These are phyloP conservation scores for Plectranthus barbatus DNA, from an alignment of 257 asterid species.

Conservation along the genomic window DNA sequence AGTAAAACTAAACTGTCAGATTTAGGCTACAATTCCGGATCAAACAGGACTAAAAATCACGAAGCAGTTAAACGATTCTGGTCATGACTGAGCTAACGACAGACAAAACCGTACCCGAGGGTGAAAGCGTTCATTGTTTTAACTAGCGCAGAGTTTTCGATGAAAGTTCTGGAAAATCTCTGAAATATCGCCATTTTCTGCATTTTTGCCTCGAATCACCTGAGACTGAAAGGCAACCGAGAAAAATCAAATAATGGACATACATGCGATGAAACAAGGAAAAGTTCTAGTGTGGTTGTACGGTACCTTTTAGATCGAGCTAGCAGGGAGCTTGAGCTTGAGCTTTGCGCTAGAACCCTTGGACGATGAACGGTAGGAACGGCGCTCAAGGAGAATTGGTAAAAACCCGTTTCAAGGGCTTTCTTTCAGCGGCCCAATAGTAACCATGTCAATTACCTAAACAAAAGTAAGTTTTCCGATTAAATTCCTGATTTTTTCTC, in stretches of 20 bases:
- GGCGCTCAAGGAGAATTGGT: too few relatives aligned
- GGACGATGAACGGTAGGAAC: too few relatives aligned
- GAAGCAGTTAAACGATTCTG: neutral
- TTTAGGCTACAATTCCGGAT: neutral
- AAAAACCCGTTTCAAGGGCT: too few relatives aligned
- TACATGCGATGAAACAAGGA: neutral
- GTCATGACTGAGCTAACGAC: neutral
- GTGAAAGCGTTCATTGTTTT: conserved; percentile 46
- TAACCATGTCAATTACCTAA: too few relatives aligned
- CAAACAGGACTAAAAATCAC: neutral
- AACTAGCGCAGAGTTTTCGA: conserved; percentile 46
- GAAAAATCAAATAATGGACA: neutral
- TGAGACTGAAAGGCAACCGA: neutral
- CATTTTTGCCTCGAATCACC: conserved; percentile 24
- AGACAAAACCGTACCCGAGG: conserved; percentile 35
- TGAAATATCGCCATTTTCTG: conserved; percentile 41
- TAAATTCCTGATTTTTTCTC: too few relatives aligned
- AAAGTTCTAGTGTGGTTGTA: neutral
- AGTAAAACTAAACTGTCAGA: neutral
- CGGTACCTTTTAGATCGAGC: neutral
- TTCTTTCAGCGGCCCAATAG: too few relatives aligned
- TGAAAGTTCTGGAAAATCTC: conserved; percentile 45
- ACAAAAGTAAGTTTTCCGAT: too few relatives aligned
- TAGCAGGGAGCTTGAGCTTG: too few relatives aligned
- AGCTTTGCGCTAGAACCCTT: too few relatives aligned